These are phyloP conservation scores for Populus hybrid DNA, from an alignment of 441 rosid species.

Conservation along the genomic window DNA sequence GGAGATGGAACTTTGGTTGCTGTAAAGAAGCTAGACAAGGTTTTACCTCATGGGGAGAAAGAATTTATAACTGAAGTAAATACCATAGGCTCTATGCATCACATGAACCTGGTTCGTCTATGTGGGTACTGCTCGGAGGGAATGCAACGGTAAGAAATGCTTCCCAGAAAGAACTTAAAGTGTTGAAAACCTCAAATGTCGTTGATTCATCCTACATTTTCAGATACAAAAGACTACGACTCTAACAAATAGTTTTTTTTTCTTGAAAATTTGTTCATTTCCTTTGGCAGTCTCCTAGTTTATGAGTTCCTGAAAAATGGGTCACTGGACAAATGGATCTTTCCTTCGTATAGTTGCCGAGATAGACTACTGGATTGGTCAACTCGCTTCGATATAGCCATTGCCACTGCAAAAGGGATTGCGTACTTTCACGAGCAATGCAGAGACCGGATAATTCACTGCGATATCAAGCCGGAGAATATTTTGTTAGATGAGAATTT, in stretches of 20 bases:
- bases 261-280: slow-evolving; percentile 3
- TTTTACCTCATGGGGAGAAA: slow-evolving; percentile 81
- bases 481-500: slow-evolving; percentile 69
- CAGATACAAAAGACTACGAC: neutral
- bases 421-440: slow-evolving; percentile 94
- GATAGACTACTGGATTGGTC: slow-evolving; percentile 63
- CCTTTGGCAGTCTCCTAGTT: slow-evolving; percentile 55
- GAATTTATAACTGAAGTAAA: slow-evolving; percentile 93
- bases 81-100: slow-evolving; percentile 95
- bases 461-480: slow-evolving; percentile 90
- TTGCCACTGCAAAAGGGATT: slow-evolving; percentile 79
- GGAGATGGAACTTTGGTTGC: slow-evolving; percentile 68
- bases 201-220: neutral
- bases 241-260: neutral
- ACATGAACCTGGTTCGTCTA: slow-evolving; percentile 87
- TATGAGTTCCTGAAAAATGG: slow-evolving; percentile 92
- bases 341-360: slow-evolving; percentile 39
- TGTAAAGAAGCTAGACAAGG: slow-evolving; percentile 77
- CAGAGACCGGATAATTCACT: slow-evolving; percentile 82
- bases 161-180: neutral
- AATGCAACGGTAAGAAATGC: slow-evolving; percentile 55
- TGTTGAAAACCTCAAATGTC: neutral
- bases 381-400: slow-evolving; percentile 64
- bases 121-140: slow-evolving; percentile 88
- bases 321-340: slow-evolving; percentile 88